phyloP scores from a whole-genome alignment of 306 rosid species.

The Trifolium fragiferum region DNA sequence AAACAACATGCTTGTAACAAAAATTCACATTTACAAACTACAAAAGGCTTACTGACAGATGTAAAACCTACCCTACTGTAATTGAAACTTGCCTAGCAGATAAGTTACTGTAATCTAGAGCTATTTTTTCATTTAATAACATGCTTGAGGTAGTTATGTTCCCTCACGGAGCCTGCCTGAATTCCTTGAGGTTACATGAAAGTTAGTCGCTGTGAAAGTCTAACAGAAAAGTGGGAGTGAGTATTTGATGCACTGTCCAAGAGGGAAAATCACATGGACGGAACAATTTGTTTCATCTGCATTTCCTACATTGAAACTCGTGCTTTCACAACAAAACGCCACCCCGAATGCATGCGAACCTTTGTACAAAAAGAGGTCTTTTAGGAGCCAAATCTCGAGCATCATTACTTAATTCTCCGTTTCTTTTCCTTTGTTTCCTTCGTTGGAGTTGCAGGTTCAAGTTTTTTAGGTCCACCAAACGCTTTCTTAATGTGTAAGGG shows the following conservation, averaged over 20 bases:
- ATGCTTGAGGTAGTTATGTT: slow-evolving; percentile 20
- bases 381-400: not conserved
- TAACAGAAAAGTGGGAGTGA: slow-evolving; percentile 7
- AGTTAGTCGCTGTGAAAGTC: slow-evolving; percentile 8
- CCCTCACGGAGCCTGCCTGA: not conserved
- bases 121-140: slow-evolving; percentile 33
- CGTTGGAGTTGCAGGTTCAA: slow-evolving; percentile 38
- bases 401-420: slow-evolving; percentile 47
- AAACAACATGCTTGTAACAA: slow-evolving; percentile 20
- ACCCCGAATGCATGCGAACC: not conserved
- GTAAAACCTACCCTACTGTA: slow-evolving; percentile 7
- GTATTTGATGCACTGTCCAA: not conserved
- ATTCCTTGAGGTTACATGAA: slow-evolving; percentile 23
- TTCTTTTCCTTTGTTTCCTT: slow-evolving; percentile 73
- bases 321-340: not conserved
- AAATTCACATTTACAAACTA: slow-evolving; percentile 31
- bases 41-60: slow-evolving; percentile 14
- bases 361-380: slow-evolving; percentile 37
- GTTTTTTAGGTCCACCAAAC: slow-evolving; percentile 51
- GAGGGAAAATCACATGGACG: not conserved
- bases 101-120: slow-evolving; percentile 12
- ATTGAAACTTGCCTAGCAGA: slow-evolving; percentile 8
- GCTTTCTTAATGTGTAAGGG: slow-evolving; percentile 50
- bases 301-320: not conserved
- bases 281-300: not conserved